These are phyloP conservation scores for Trichoderma atroviride DNA, from an alignment of 2,329 filamentous ascomycete genomes.

Conservation along the genomic window DNA sequence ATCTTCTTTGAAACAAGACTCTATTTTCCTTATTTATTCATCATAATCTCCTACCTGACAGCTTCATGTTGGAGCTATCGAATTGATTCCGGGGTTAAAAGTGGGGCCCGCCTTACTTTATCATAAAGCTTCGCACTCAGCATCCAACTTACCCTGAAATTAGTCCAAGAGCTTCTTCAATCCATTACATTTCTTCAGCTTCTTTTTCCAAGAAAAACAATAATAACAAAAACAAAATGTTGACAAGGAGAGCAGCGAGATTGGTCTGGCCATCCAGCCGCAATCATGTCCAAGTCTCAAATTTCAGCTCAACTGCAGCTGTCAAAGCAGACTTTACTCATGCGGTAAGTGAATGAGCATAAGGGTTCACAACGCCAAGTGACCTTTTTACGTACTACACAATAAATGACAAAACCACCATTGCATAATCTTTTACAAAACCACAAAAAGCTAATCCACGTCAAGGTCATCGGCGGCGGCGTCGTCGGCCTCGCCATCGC, in stretches of 20 bases:
- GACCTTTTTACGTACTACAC: not conserved
- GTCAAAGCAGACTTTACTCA: constrained; percentile 49
- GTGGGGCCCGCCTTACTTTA: not conserved
- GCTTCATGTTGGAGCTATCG: not conserved
- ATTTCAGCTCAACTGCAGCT: constrained; percentile 43
- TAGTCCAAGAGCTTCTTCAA: not conserved
- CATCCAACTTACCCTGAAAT: constrained; percentile 2
- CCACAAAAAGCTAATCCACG: not conserved
- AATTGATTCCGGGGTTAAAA: not conserved
- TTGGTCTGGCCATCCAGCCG: not conserved
- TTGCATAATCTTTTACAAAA: not conserved
- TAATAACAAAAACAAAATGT: constrained; percentile 17
- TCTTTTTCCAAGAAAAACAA: too few relatives aligned
- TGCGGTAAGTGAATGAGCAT: constrained; percentile 40
- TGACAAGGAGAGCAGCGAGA: constrained; percentile 13
- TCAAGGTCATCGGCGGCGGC: constrained; percentile 59
- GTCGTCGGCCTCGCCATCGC: constrained; percentile 81
- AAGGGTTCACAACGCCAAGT: not conserved
- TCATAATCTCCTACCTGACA: not conserved
- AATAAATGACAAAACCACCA: not conserved
- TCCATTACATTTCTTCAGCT: too few relatives aligned
- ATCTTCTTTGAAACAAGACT: not conserved
- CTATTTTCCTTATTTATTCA: not conserved
- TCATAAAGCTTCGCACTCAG: not conserved
- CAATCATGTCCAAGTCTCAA: constrained; percentile 26